Conservation (phyloP, 192 early-diverging fungal species). For the Podila epigama region DNA sequence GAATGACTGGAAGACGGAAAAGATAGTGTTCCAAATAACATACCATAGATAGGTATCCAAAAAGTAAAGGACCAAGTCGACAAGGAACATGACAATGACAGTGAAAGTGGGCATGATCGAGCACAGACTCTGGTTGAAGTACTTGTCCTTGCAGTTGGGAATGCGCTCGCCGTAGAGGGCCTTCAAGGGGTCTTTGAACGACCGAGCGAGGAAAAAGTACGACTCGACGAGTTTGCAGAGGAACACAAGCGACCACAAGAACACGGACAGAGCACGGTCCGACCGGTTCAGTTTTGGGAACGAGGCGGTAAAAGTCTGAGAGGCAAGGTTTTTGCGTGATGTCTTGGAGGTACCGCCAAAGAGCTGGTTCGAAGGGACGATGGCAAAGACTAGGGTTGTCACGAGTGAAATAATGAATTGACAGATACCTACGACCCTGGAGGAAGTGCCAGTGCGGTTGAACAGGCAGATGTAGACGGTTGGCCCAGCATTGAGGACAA, state of each 20-base stretch:
- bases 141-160: constrained; percentile 65
- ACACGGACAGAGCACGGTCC: constrained; percentile 74
- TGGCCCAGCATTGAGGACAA: constrained; percentile 70
- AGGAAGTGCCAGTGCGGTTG: constrained; percentile 49
- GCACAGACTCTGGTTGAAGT: constrained; percentile 66
- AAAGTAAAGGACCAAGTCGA: constrained; percentile 80
- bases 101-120: constrained; percentile 72
- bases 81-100: constrained; percentile 75
- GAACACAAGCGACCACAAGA: constrained; percentile 76
- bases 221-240: constrained; percentile 81
- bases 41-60: constrained; percentile 91
- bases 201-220: constrained; percentile 83
- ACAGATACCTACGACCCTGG: constrained; percentile 66
- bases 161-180: constrained; percentile 58
- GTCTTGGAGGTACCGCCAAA: constrained; percentile 40
- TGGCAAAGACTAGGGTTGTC: constrained; percentile 69
- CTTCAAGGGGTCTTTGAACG: constrained; percentile 80
- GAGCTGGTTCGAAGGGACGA: constrained; percentile 73
- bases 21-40: constrained; percentile 83
- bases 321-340: constrained; percentile 52
- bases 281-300: constrained; percentile 73
- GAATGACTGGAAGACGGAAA: constrained; percentile 80
- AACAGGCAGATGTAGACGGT: constrained; percentile 65
- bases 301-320: constrained; percentile 73
- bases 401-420: constrained; percentile 75